These are phyloP conservation scores for Cyphellophora attinorum DNA, from an alignment of 2,329 filamentous ascomycete species.

Conservation along the genomic window DNA sequence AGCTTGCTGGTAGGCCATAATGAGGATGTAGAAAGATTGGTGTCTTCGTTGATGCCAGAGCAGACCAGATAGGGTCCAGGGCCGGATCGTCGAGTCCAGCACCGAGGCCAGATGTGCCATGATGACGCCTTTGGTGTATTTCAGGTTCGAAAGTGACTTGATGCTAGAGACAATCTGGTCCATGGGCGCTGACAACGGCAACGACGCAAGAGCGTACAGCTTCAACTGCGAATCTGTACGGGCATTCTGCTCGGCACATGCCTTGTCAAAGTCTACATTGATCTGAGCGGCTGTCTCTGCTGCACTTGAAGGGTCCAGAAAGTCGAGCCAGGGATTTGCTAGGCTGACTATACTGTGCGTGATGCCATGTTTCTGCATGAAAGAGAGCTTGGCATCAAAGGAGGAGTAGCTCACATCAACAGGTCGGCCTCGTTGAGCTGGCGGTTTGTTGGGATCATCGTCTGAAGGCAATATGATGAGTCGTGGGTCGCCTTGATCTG, in stretches of 20 bases:
- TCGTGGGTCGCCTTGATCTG: slow-evolving; percentile 26
- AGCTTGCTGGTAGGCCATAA: slow-evolving; percentile 72
- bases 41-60: slow-evolving; percentile 54
- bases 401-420: slow-evolving; percentile 77
- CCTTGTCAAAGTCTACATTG: slow-evolving; percentile 66
- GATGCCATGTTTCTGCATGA: slow-evolving; percentile 80
- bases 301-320: slow-evolving; percentile 55
- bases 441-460: slow-evolving; percentile 29
- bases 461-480: slow-evolving; percentile 39
- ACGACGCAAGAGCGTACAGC: slow-evolving; percentile 72
- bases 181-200: slow-evolving; percentile 63
- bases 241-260: slow-evolving; percentile 48
- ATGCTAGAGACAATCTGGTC: slow-evolving; percentile 58
- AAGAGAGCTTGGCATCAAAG: slow-evolving; percentile 67
- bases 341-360: slow-evolving; percentile 76
- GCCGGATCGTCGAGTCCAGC: slow-evolving; percentile 67
- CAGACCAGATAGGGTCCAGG: slow-evolving; percentile 62
- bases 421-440: slow-evolving; percentile 58
- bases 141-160: slow-evolving; percentile 48
- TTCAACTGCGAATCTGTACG: slow-evolving; percentile 26
- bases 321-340: slow-evolving; percentile 92
- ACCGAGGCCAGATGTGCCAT: slow-evolving; percentile 78
- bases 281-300: slow-evolving; percentile 55
- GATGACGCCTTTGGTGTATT: slow-evolving; percentile 73
- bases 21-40: slow-evolving; percentile 83